phyloP scores from a whole-genome alignment of 129 eudicot genomes.

The Artemisia annua region DNA sequence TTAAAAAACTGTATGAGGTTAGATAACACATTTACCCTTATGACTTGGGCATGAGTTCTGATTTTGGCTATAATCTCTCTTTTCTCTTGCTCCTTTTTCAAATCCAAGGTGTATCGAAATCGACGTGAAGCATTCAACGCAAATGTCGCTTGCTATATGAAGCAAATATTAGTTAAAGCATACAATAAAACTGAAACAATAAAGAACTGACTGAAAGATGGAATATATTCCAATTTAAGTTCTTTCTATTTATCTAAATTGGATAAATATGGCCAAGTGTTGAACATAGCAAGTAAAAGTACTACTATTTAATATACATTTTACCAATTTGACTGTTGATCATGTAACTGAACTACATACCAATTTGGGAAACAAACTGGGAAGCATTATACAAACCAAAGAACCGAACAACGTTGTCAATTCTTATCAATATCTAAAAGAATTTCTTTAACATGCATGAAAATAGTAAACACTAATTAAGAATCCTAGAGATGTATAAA shows the following conservation, averaged over 20 bases:
- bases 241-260: background rate
- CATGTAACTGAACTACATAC: background rate
- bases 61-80: constrained; percentile 71
- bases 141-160: constrained; percentile 87
- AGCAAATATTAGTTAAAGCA: constrained; percentile 13
- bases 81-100: constrained; percentile 90
- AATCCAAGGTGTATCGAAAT: constrained; percentile 91
- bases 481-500: background rate
- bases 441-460: background rate
- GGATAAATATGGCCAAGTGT: background rate
- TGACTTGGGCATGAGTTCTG: constrained; percentile 84
- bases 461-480: background rate
- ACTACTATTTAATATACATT: too few relatives aligned
- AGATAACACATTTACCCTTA: constrained; percentile 50
- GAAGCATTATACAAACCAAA: background rate
- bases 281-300: too few relatives aligned
- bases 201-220: background rate
- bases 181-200: constrained; percentile 6
- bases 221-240: background rate
- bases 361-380: constrained; percentile 10
- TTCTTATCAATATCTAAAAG: background rate
- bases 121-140: constrained; percentile 94
- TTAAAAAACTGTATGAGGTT: constrained; percentile 16
- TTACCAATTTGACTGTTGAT: too few relatives aligned
- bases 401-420: background rate